Evolutionary conservation across 192 early-diverging fungal species (phyloP), one percentile per base, ranked within the genome.

Genomic region (Coemansia sp.): DNA sequence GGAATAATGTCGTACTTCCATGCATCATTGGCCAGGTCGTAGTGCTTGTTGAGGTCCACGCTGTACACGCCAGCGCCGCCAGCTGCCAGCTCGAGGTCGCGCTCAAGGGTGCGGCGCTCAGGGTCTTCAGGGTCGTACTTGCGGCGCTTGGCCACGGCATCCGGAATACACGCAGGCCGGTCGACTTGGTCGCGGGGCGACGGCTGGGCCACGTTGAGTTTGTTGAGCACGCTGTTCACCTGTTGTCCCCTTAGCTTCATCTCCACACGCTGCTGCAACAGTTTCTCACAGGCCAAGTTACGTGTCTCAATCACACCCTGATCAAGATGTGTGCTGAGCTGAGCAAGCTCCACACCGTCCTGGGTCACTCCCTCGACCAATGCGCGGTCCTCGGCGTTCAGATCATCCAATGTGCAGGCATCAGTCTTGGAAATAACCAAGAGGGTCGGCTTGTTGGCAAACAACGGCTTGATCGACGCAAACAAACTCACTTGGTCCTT

Each of bases 1-100:
- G 98, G 98, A 56, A 99, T 95, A 41, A 82, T 82, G 80, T 99
- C 98, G 83, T 98, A 91, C 78, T 92, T 95, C 96, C 96, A 98
- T 45, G 95, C 92, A 54, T 86, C 84, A 45, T 93, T 76, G 18
- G 82, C 85, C 52, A 98, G 85, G 71, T 88, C 43, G 83, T 99
- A 99, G 62, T 82, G 82, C 83, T 98, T 97, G 77, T 96, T 92
- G 71, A 98, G 86, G 65, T 99, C 93, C 54, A 95, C 88, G 78
- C 85, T 95, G 86, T 89, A 98, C 11, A 98, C 95, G 79, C 98
- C 98, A 26, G 98, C 88, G 45, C 98, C 98, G 54, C 98, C 98
- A 32, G 84, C 74, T 62, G 93, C 91, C 1, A 73, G 62, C 82
- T 99, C 98, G 29, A 99, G 63, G 69, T 99, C 96, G 62, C 88